These are phyloP conservation scores for Fragaria iinumae DNA, from an alignment of 306 rosid genomes.

Conservation along the genomic window DNA sequence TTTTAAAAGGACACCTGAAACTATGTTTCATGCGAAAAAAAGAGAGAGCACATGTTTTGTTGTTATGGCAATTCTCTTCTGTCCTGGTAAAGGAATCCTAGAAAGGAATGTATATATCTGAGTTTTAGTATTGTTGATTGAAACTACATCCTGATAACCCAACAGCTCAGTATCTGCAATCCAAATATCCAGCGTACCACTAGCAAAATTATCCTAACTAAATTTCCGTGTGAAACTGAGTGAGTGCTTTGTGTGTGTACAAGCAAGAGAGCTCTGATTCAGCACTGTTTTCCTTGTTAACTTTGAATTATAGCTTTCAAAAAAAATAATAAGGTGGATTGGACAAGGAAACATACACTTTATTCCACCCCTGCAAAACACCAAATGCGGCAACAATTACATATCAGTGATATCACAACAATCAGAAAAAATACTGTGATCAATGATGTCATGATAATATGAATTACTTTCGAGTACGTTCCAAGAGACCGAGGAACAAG, in stretches of 20 bases:
- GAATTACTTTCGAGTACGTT: background rate
- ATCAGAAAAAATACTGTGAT: slow-evolving; percentile 5
- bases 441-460: background rate
- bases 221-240: background rate
- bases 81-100: slow-evolving; percentile 1
- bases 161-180: background rate
- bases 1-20: background rate
- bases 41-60: too few species aligned
- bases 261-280: background rate
- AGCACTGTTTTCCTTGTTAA: slow-evolving; percentile 22
- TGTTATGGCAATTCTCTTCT: background rate
- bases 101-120: background rate
- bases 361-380: slow-evolving; percentile 98
- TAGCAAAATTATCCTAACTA: background rate
- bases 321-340: slow-evolving; percentile 16
- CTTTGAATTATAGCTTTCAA: slow-evolving; percentile 20
- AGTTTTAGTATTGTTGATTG: background rate
- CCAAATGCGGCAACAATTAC: slow-evolving; percentile 18
- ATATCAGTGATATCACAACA: background rate
- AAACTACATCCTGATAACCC: background rate
- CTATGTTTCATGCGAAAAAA: background rate
- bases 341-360: slow-evolving; percentile 48
- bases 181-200: background rate
- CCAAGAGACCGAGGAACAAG: slow-evolving; percentile 38
- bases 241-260: background rate